phyloP scores from a whole-genome alignment of 1,284 basidiomycete species.

The Apiotrichum laibachii region DNA sequence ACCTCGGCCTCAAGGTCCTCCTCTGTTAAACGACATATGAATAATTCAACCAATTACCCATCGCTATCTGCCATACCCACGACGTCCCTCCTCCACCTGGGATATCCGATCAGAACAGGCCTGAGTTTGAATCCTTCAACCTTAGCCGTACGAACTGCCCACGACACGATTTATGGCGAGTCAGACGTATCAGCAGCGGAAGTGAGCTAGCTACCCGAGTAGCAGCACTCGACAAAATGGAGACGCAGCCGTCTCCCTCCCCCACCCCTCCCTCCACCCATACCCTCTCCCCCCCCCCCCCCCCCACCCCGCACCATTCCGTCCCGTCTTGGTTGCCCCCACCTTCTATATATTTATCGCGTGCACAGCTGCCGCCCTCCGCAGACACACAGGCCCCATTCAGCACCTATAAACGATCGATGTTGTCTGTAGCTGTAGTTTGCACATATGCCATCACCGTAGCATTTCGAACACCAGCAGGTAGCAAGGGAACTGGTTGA shows the following conservation, averaged over 20 bases:
- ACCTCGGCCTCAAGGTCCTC: slow-evolving; percentile 42
- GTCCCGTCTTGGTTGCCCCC: background rate
- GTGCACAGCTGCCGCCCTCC: no score
- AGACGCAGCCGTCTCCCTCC: no score
- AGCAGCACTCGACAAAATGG: no score
- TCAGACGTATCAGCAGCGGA: no score
- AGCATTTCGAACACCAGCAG: background rate
- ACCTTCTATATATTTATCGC: background rate
- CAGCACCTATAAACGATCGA: slow-evolving; percentile 3
- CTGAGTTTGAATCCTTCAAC: no score
- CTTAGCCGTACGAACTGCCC: no score
- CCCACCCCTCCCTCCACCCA: no score
- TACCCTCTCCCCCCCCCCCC: background rate
- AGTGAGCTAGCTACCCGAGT: no score
- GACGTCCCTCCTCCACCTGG: no score
- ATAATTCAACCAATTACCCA: background rate
- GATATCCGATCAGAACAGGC: no score
- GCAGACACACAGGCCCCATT: background rate
- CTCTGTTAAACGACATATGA: slow-evolving; percentile 10
- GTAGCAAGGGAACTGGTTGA: background rate
- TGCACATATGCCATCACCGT: slow-evolving; percentile 3
- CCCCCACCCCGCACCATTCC: background rate
- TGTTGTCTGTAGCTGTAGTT: slow-evolving; percentile 9
- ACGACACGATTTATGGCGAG: no score
- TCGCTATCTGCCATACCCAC: no score